A percentile compares a stretch with the other conserved stretches of the same genome.
Evolutionary conservation across 176 grass and related monocot genomes (phyloP).

Genomic region (Cenchrus fungigraminus): DNA sequence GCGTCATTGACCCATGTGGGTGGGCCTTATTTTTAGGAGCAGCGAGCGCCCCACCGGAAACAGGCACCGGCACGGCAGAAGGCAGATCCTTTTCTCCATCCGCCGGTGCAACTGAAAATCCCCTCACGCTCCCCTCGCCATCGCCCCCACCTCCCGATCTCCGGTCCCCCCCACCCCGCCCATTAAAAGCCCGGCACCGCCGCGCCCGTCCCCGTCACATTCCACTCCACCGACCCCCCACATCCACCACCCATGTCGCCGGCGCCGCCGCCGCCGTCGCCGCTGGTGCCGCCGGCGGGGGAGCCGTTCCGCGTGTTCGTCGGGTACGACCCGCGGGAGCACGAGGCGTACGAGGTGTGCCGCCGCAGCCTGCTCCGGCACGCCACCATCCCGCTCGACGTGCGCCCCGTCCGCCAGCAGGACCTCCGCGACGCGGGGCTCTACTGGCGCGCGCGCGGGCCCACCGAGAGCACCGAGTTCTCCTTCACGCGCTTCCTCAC

Average conservation of each 20-base stretch:
- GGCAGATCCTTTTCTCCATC: neutral
- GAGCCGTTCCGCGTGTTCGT: conserved; percentile 76
- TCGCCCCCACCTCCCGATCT: conserved; percentile 26
- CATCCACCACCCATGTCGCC: neutral
- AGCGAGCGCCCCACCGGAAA: neutral
- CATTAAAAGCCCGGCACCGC: conserved; percentile 14
- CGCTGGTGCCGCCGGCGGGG: conserved; percentile 16
- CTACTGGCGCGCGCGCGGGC: conserved; percentile 67
- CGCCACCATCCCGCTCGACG: conserved; percentile 66
- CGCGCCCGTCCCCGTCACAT: neutral
- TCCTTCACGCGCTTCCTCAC: conserved; percentile 97
- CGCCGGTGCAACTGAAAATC: neutral
- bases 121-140: conserved; percentile 3
- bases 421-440: conserved; percentile 68
- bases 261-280: conserved; percentile 22
- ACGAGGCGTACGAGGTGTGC: conserved; percentile 84
- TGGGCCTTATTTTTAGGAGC: neutral
- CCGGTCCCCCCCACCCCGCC: neutral
- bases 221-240: neutral
- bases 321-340: conserved; percentile 86
- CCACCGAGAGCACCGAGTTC: conserved; percentile 91
- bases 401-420: conserved; percentile 63
- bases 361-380: conserved; percentile 72
- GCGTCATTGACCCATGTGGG: neutral
- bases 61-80: neutral